These are phyloP conservation scores for Trypanosoma congolense DNA, from an alignment of 208 protist genomes.

Conservation along the genomic window DNA sequence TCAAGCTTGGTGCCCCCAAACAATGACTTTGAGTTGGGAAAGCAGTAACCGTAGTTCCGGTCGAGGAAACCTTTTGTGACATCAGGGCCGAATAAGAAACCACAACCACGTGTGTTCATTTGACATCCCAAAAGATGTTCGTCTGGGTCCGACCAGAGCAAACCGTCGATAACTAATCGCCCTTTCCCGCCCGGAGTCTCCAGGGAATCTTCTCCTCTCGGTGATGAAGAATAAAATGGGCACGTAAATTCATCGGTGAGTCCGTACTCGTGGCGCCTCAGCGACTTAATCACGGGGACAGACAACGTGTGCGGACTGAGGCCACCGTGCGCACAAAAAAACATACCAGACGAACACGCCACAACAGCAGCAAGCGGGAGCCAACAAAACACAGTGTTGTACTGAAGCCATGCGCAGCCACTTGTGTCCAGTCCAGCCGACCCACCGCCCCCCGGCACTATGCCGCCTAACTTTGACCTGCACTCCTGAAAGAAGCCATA, in stretches of 20 bases:
- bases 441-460: slow-evolving; percentile 7
- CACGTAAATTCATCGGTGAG: slow-evolving; percentile 2
- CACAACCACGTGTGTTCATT: slow-evolving; percentile 58
- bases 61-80: slow-evolving; percentile 65
- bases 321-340: slow-evolving; percentile 86
- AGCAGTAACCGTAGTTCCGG: slow-evolving; percentile 46
- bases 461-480: slow-evolving; percentile 38
- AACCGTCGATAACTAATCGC: slow-evolving; percentile 96
- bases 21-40: slow-evolving; percentile 19
- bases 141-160: slow-evolving; percentile 99
- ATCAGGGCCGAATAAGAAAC: slow-evolving; percentile 73
- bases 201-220: not conserved
- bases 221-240: not conserved
- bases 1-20: slow-evolving; percentile 89
- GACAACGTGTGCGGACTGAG: slow-evolving; percentile 55
- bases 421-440: slow-evolving; percentile 2
- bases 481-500: slow-evolving; percentile 86
- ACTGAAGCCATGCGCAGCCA: slow-evolving; percentile 53
- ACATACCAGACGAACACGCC: slow-evolving; percentile 50
- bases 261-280: slow-evolving; percentile 67
- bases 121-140: slow-evolving; percentile 53
- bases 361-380: slow-evolving; percentile 81
- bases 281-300: slow-evolving; percentile 37
- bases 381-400: slow-evolving; percentile 82
- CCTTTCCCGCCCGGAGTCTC: slow-evolving; percentile 42